phyloP scores from a whole-genome alignment of 1,284 basidiomycete genomes.

The Hortiboletus rubellus region DNA sequence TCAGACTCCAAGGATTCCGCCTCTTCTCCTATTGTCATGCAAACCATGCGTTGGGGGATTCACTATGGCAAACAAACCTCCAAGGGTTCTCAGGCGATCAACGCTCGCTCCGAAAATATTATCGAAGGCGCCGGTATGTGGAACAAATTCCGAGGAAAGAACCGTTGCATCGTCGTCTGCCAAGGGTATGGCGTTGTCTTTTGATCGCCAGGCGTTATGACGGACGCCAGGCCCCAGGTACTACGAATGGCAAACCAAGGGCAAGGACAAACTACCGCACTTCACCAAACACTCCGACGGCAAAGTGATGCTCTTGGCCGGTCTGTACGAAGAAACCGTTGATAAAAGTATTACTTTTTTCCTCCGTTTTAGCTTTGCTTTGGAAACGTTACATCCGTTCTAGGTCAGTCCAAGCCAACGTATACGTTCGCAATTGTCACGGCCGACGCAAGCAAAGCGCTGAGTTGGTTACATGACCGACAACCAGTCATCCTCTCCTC shows the following conservation, averaged over 20 bases:
- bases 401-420: slow-evolving; percentile 58
- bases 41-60: slow-evolving; percentile 90
- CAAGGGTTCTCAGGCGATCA: slow-evolving; percentile 78
- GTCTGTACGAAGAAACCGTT: slow-evolving; percentile 76
- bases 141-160: slow-evolving; percentile 75
- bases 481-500: slow-evolving; percentile 86
- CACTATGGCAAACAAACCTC: slow-evolving; percentile 81
- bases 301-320: slow-evolving; percentile 82
- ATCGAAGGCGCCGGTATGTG: slow-evolving; percentile 77
- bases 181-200: slow-evolving; percentile 59
- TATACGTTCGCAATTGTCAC: slow-evolving; percentile 93
- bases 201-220: background rate
- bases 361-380: background rate
- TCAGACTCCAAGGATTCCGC: slow-evolving; percentile 1
- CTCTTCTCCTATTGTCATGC: slow-evolving; percentile 43
- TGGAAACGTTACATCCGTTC: background rate
- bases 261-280: slow-evolving; percentile 75
- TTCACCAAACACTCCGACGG: slow-evolving; percentile 73
- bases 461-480: slow-evolving; percentile 86
- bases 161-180: slow-evolving; percentile 77
- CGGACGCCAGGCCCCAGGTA: slow-evolving; percentile 51
- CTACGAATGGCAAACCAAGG: slow-evolving; percentile 89
- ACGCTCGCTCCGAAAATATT: slow-evolving; percentile 85
- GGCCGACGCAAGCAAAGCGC: slow-evolving; percentile 65
- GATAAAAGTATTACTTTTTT: slow-evolving; percentile 51